Base-by-base conservation (phyloP, 106 monocot species). In the Dendrobium nobile region DNA sequence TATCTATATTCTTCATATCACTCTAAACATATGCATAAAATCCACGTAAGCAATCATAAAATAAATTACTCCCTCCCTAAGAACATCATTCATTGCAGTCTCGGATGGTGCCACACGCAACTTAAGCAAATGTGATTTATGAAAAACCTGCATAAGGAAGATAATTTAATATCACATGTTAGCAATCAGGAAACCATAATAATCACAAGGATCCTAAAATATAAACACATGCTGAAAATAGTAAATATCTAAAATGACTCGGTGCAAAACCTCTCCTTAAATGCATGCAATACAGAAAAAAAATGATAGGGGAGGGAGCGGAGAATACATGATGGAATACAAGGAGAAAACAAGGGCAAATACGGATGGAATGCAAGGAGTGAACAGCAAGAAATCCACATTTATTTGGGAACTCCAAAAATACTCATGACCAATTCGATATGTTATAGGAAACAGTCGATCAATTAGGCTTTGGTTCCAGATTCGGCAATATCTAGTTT, bases 61-160 rank as follows among this genome's bases (percentile, higher is more conserved):
- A 67, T 19, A 77, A 83, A 37, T 13, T 26, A 76, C 87, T 86
- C 41, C 95, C 89, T 95, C 95, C 75, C 95, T 86, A 11, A 92
- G 81, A 80, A 95, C 95, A 88, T 95, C 95, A 79, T 83, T 86
- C 95, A 95, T 88, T 24, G 95, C 95, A 80, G 95, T 95, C 88
- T 93, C 91, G 26, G 89, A 85, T 20, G 91, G 88, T 67, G 90
- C 90, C 42, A 95, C 92, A 73, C 85, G 84, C 84, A 95, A 77
- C 87, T 88, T 95, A 41, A 83, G 55, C 37, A 95, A 80, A 78
- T 89, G 86, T 78, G 91, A 86, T 73, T 91, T 92, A 84, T 93
- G 87, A 74, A 89, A 92, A 78, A 89, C 89, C 93, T 93, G 79
- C 64, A 82, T 17, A 11, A 24, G 40, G 4, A 43, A 74, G 19